Percentiles rank a stretch among this genome's conserved stretches.
Conservation (phyloP, 768 basidiomycete genomes). For the Leccinum ochraceum region DNA sequence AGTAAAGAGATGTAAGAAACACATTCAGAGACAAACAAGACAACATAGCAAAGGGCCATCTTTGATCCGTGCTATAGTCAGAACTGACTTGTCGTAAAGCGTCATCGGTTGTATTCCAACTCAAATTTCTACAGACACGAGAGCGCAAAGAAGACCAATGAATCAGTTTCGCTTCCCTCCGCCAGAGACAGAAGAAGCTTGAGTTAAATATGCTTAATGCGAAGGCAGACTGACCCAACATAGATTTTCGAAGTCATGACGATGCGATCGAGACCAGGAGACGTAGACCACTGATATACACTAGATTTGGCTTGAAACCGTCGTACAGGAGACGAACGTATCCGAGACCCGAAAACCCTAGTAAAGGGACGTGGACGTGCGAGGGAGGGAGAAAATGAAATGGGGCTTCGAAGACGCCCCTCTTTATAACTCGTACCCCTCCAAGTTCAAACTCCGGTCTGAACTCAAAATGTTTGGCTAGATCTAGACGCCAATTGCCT, state of each 20-base stretch:
- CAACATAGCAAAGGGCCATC: conserved; percentile 44
- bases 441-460: conserved; percentile 52
- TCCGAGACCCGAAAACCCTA: conserved; percentile 56
- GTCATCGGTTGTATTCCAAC: conserved; percentile 96
- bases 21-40: conserved; percentile 38
- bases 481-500: conserved; percentile 27
- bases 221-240: conserved; percentile 87
- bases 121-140: conserved; percentile 78
- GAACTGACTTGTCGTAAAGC: conserved; percentile 82
- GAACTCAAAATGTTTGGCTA: conserved; percentile 29
- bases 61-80: conserved; percentile 40
- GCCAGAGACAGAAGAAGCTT: conserved; percentile 46
- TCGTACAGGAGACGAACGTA: conserved; percentile 56
- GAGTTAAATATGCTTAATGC: conserved; percentile 45
- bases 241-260: conserved; percentile 85
- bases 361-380: conserved; percentile 50
- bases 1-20: conserved; percentile 34
- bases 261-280: conserved; percentile 28
- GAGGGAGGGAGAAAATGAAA: conserved; percentile 39
- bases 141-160: conserved; percentile 41
- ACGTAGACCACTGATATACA: conserved; percentile 42
- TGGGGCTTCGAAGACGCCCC: conserved; percentile 32
- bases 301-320: conserved; percentile 48
- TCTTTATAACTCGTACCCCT: conserved; percentile 44
- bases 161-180: conserved; percentile 58